Conservation (phyloP, 2,329 filamentous ascomycete genomes). For the Massarina eburnea region DNA sequence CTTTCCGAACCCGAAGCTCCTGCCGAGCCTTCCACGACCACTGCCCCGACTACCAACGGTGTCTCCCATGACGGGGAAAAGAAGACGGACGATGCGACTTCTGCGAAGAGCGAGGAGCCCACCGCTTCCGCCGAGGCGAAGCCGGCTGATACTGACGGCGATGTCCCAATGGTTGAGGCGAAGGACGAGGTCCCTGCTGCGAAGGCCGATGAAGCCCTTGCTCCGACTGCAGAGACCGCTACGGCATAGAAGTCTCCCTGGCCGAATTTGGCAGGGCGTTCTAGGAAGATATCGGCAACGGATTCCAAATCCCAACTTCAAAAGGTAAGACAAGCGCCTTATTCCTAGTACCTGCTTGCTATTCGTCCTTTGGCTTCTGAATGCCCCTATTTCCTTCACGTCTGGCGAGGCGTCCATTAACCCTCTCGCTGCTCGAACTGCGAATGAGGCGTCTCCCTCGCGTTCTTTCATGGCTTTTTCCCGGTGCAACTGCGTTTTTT, state of each 20-base stretch:
- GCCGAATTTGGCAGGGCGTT: no score
- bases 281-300: no score
- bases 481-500: background rate
- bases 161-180: constrained; percentile 29
- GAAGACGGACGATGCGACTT: constrained; percentile 44
- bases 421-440: background rate
- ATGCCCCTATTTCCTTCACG: background rate
- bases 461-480: background rate
- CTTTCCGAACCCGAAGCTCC: constrained; percentile 49
- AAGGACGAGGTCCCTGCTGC: constrained; percentile 21
- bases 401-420: background rate
- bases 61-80: constrained; percentile 42
- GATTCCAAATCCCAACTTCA: no score
- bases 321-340: no score
- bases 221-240: constrained; percentile 14
- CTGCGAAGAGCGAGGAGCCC: constrained; percentile 35
- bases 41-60: constrained; percentile 36
- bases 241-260: constrained; percentile 8
- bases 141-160: constrained; percentile 23
- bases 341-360: background rate
- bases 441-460: background rate
- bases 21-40: constrained; percentile 20
- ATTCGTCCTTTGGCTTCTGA: background rate
- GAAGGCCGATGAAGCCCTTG: constrained; percentile 17
- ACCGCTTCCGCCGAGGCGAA: constrained; percentile 25